Percentiles rank a stretch among this genome's conserved stretches.
Evolutionary conservation across 768 basidiomycete genomes (phyloP).

Genomic region (Naematelia encephala): DNA sequence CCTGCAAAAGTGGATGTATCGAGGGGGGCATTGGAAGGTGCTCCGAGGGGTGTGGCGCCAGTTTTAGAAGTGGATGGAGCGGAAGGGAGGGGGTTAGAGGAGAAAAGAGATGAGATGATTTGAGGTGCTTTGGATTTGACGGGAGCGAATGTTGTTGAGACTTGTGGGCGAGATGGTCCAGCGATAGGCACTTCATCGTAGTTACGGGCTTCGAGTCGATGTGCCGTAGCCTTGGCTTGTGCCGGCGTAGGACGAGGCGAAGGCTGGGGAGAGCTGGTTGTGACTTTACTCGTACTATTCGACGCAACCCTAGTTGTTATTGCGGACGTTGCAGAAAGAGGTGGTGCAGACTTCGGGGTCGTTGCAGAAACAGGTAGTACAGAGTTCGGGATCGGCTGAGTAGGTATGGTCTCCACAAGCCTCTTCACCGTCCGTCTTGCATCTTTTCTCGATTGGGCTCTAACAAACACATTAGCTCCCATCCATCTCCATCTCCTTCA

Average conservation of each 20-base stretch:
- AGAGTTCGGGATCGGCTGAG: neutral
- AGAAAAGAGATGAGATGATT: slow-evolving; percentile 84
- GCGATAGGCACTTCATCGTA: slow-evolving; percentile 1
- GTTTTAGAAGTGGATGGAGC: slow-evolving; percentile 48
- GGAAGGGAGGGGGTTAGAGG: slow-evolving; percentile 71
- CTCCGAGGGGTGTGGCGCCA: slow-evolving; percentile 15
- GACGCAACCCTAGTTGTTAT: slow-evolving; percentile 15
- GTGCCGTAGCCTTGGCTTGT: neutral
- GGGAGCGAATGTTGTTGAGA: slow-evolving; percentile 7
- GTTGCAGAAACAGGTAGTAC: neutral
- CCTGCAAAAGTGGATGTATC: slow-evolving; percentile 71
- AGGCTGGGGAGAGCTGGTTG: neutral
- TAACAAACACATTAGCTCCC: slow-evolving; percentile 47
- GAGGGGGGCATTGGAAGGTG: slow-evolving; percentile 47
- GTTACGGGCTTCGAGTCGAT: slow-evolving; percentile 2
- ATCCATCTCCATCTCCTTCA: neutral
- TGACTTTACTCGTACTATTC: neutral
- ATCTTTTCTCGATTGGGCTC: slow-evolving; percentile 68
- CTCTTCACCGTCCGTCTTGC: slow-evolving; percentile 14
- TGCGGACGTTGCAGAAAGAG: slow-evolving; percentile 43
- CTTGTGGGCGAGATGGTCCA: slow-evolving; percentile 17
- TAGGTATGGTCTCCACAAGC: neutral
- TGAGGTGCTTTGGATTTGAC: slow-evolving; percentile 37
- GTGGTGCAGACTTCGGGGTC: neutral
- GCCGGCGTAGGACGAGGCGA: slow-evolving; percentile 41